Base-by-base conservation (phyloP, 179 eudicot genomes). In the Monotropa hypopitys region DNA sequence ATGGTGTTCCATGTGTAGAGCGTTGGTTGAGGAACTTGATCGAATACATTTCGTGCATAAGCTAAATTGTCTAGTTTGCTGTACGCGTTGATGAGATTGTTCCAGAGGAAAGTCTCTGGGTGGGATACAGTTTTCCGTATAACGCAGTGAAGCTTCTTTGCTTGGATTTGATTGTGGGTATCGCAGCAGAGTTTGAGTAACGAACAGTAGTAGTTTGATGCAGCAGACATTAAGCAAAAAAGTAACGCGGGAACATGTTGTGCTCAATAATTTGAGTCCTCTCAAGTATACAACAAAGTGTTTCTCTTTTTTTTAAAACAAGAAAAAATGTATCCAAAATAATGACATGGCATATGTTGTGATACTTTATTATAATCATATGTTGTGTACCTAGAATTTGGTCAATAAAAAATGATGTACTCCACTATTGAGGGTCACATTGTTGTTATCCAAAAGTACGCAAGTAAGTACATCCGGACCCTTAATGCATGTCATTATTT, bases 31-130 rank as follows among this genome's bases (percentile, higher is more conserved):
- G 89, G 85, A 83, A 89, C 90, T 85, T 85, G 59, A 76, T 91
- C 97, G 68, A 93, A 91, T 92, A 93, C 93, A 1, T 86, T 81
- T 73, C 97, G 97, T 28, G 97, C 98, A 81, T 88, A 91, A 5
- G 11, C 32, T n/a, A 86, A 45, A 76, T 83, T 80, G 35, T 80
- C 79, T 13, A 90, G 76, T 15, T 83, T 83, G 15, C 30, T 8
- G 73, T 91, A 93, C 0, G 85, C 23, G 16, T 23, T 85, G 7
- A 90, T 76, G 72, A 93, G 88, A 65, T 84, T 84, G 83, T 95
- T 93, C 26, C 87, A 87, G 63, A 93, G 67, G 62, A 90, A 87
- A 3, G 88, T 84, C 69, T 33, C 69, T 2, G 69, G 69, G 78
- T 85, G 28, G 47, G 71, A 32, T 28, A 86, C 81, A 83, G 91